Evolutionary conservation across 2,329 filamentous ascomycete species (phyloP), one percentile per base, ranked within the genome.

Genomic region (Talaromyces sp.): DNA sequence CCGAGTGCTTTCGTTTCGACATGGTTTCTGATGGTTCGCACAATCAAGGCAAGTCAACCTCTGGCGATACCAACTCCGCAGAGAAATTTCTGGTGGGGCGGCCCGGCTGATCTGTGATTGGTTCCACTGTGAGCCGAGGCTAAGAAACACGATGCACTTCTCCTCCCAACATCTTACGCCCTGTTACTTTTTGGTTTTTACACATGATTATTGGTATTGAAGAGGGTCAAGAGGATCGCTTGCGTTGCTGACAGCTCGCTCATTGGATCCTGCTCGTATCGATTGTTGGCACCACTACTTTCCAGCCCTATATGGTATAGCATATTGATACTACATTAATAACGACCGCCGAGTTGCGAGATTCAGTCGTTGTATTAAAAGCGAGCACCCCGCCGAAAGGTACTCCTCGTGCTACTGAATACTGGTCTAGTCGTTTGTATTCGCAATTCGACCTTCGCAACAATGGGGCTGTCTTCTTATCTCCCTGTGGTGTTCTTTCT

Each of bases 1-100:
- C 74, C 52, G 68, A 67, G 58, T 70, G 69, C 63, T 78, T 78
- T 60, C 76, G 70, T 65, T 78, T 78, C 1, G 74, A 68, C 76
- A 77, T 77, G 46, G 19, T 54, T 27, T 54, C 6, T 52, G 24
- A 52, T 21, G 29, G 24, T 29, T 26, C 48, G 43, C 24, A 27
- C 11, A 27, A 12, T 11, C n/a, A 29, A 29, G 2, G 3, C 3
- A n/a, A 27, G 21, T 11, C 43, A 46, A 14, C 19, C 43, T 50
- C 43, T 19, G 43, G 9, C 19, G 3, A 24, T 26, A 10, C 31
- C 17, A n/a, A 8, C 35, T 38, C 35, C 43, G 17, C 43, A 46
- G 21, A 41, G 21, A 46, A 46, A 46, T 46, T 46, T 14, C 21
- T 12, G 43, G 43, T 46, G 43, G 43, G 43, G 43, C 43, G 8